These are phyloP conservation scores for Hippophae tibetana DNA, from an alignment of 306 rosid species.

Conservation along the genomic window DNA sequence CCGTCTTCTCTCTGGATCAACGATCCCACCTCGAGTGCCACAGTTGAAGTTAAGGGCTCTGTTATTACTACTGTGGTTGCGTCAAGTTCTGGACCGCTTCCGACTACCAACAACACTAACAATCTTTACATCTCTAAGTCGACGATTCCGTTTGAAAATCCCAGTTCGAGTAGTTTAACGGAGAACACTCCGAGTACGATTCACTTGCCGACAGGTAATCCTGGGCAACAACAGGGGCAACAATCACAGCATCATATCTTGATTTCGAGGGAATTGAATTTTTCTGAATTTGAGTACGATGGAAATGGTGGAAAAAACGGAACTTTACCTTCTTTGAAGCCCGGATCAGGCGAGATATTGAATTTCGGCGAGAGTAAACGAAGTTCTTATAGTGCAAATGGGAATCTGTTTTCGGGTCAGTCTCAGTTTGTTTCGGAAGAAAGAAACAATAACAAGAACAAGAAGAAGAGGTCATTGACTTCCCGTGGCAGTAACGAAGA, in stretches of 20 bases:
- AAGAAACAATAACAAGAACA: conserved; percentile 31
- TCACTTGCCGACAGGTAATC: conserved; percentile 22
- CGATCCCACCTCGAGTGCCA: conserved; percentile 30
- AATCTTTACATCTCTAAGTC: conserved; percentile 26
- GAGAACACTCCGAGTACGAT: conserved; percentile 45
- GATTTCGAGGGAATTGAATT: conserved; percentile 54
- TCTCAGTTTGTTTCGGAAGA: conserved; percentile 41
- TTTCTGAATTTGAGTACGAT: conserved; percentile 50
- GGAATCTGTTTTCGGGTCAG: conserved; percentile 41
- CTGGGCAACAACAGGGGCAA: conserved; percentile 12
- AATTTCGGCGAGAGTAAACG: conserved; percentile 70
- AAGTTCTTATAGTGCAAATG: conserved; percentile 25
- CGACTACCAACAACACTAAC: conserved; percentile 24
- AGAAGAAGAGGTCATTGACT: conserved; percentile 58
- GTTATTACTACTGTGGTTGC: conserved; percentile 3
- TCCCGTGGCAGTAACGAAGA: conserved; percentile 74
- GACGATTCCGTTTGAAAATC: conserved; percentile 44
- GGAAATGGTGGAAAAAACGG: conserved; percentile 33
- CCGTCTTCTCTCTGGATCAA: conserved; percentile 75
- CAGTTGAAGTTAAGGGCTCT: conserved; percentile 44
- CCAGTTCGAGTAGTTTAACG: conserved; percentile 46
- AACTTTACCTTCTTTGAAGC: conserved; percentile 45
- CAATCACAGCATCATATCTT: conserved; percentile 44
- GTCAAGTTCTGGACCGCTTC: conserved; percentile 14
- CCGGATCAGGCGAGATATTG: conserved; percentile 78